Evolutionary conservation across 2,329 filamentous ascomycete species (phyloP), one percentile per base, ranked within the genome.

Genomic region (Tolypocladium tropicale): DNA sequence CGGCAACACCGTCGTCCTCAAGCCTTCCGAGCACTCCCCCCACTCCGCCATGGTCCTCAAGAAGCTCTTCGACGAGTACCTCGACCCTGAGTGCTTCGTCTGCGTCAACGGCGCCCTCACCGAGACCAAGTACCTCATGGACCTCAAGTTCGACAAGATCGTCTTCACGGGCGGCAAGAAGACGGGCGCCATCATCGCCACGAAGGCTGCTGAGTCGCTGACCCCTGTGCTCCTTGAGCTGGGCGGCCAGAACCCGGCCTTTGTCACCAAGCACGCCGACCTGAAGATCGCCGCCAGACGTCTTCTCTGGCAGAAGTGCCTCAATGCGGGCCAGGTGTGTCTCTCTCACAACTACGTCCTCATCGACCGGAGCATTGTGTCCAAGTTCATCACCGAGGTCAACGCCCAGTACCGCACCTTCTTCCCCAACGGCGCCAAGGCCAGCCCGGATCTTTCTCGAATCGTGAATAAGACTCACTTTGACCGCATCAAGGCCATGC

Each of bases 141-240:
- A 93, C 57, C 83, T 91, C 75, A 93, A 93, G 71, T 99, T 92
- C 87, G 92, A 95, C 75, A 97, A 96, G 81, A 95, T 99, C 66
- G 92, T 94, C 77, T 99, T 96, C 76, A 99, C 94, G 1, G 94
- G 94, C 55, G 86, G 84, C 65, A 80, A 81, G 54, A 75, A 69
- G 32, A 90, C 96, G 21, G 94, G 89, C 66, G 90, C 86, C 67
- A 92, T 97, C 65, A 85, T 97, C 54, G 83, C 90, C 52, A 86
- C 92, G 71, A 96, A 95, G 70, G 94, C 93, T 0, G 93, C 94
- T 58, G 84, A 90, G 67, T 86, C 90, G 39, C 79, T 96, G 59
- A 97, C 94, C 0, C 94, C 94, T 0, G 85, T 95, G 25, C 82
- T 86, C 11, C 83, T 97, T 52, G 94, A 99, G 76, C 83, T 99